Conservation (phyloP, 768 basidiomycete genomes). For the Serendipita sp. region DNA sequence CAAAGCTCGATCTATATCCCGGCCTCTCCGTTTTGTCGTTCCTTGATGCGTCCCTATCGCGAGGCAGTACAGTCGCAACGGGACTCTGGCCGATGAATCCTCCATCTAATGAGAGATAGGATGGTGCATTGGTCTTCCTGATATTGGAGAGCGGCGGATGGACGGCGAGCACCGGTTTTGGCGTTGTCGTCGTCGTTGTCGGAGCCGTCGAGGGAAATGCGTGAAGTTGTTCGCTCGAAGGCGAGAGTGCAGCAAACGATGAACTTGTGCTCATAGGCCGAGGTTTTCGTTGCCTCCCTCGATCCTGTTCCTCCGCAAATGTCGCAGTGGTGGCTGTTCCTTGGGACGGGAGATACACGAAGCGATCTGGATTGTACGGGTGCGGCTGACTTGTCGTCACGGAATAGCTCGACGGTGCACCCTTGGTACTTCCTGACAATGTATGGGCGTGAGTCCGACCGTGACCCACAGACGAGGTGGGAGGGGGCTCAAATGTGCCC, state of each 20-base stretch:
- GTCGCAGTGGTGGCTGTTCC: not conserved
- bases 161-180: not conserved
- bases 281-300: not conserved
- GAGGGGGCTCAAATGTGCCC: not conserved
- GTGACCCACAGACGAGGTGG: not conserved
- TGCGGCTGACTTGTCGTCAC: not conserved
- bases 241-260: not conserved
- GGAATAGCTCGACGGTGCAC: not conserved
- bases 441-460: not conserved
- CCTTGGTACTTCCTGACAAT: not conserved
- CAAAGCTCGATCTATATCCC: not conserved
- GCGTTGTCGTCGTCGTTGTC: not conserved
- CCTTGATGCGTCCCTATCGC: not conserved
- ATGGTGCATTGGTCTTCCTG: not conserved
- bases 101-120: not conserved
- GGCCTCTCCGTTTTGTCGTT: not conserved
- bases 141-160: not conserved
- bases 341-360: not conserved
- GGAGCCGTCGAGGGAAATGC: not conserved
- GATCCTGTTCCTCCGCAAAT: not conserved
- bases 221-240: not conserved
- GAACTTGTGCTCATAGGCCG: not conserved
- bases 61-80: not conserved
- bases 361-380: not conserved
- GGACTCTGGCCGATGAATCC: constrained; percentile 3